A percentile compares a stretch with the other conserved stretches of the same genome.
These are phyloP conservation scores for Metschnikowia henanensis DNA, from an alignment of 805 yeast genomes.

Conservation along the genomic window DNA sequence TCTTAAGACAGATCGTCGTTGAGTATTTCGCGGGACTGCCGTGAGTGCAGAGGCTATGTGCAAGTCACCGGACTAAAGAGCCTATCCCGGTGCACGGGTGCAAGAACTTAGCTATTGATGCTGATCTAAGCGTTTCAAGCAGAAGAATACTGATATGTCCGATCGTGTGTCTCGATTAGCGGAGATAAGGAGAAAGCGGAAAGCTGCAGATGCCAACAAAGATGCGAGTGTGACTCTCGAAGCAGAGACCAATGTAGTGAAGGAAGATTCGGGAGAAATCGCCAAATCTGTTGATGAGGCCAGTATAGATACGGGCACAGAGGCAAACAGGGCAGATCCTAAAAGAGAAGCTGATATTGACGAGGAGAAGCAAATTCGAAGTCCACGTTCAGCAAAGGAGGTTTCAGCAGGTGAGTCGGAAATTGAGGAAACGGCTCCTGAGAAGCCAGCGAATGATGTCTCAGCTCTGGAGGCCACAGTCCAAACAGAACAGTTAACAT, in stretches of 20 bases:
- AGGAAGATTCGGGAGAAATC: not conserved
- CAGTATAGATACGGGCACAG: not conserved
- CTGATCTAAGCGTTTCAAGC: no score
- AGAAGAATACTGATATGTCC: no score
- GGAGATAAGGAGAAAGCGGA: slow-evolving; percentile 16
- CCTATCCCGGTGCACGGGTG: slow-evolving; percentile 9
- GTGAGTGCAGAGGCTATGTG: slow-evolving; percentile 12
- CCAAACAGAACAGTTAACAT: slow-evolving; percentile 3
- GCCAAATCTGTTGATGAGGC: not conserved
- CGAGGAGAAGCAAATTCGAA: no score
- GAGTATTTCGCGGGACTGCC: slow-evolving; percentile 37
- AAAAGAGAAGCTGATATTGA: no score
- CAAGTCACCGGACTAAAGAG: no score
- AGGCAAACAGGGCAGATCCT: no score
- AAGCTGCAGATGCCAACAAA: not conserved
- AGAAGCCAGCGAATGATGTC: not conserved
- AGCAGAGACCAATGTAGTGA: no score
- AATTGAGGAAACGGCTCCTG: not conserved
- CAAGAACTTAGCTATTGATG: no score
- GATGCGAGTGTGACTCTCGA: not conserved
- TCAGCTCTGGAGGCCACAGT: not conserved
- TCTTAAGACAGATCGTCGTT: slow-evolving; percentile 43
- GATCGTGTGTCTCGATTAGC: slow-evolving; percentile 20
- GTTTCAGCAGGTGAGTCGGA: no score
- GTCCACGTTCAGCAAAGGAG: no score